Percentiles rank a stretch among this genome's conserved stretches.
phyloP scores from a whole-genome alignment of 139 green algal genomes.

The Coccomyxa sp. region DNA sequence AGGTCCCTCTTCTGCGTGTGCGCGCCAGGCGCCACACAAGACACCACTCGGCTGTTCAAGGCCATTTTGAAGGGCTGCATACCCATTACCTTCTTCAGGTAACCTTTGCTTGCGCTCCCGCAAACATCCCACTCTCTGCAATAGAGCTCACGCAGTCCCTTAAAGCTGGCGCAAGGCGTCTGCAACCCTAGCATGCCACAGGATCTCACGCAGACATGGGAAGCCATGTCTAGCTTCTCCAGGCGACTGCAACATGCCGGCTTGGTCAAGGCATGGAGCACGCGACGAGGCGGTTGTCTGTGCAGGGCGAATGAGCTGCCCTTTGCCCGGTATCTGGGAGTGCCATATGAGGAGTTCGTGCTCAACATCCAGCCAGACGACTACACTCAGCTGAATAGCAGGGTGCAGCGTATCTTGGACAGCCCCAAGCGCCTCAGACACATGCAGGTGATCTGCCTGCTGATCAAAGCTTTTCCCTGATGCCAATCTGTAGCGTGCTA shows the following conservation, averaged over 20 bases:
- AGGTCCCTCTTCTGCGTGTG: neutral
- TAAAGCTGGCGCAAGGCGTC: no score
- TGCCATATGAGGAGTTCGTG: neutral
- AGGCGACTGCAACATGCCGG: no score
- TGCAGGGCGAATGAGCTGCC: conserved; percentile 1
- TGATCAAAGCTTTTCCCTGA: no score
- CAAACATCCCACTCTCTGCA: no score
- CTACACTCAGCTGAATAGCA: neutral
- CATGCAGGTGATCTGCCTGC: neutral
- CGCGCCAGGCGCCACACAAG: neutral
- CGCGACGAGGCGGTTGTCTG: no score
- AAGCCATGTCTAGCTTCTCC: no score
- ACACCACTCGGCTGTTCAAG: neutral
- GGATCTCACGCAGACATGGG: no score
- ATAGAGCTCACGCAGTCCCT: no score
- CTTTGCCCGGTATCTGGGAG: neutral
- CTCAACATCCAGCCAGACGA: conserved; percentile 5
- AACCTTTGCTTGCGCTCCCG: no score
- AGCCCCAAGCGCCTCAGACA: neutral
- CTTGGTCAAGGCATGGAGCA: no score
- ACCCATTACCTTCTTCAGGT: conserved; percentile 1
- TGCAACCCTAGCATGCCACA: no score
- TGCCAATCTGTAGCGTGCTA: no score
- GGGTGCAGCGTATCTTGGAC: neutral
- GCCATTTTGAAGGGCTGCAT: conserved; percentile 9